Percentiles rank a stretch among this genome's conserved stretches.
Conservation (phyloP, 2,329 filamentous ascomycete species). For the Colletotrichum viniferum region DNA sequence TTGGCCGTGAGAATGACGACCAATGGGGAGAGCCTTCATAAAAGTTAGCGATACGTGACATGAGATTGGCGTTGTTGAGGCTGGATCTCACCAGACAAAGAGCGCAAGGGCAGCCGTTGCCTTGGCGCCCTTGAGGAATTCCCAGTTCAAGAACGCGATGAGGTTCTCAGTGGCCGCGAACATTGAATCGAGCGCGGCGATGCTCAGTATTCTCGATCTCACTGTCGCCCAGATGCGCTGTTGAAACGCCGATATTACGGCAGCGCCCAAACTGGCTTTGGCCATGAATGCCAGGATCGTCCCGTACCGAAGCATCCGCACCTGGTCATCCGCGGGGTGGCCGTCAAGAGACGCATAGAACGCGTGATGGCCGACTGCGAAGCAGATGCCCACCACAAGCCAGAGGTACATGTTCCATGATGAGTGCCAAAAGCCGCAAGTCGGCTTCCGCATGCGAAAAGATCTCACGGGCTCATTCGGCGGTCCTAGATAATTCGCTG, state of each 20-base stretch:
- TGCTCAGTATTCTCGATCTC: slow-evolving; percentile 20
- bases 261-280: slow-evolving; percentile 38
- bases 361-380: slow-evolving; percentile 37
- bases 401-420: slow-evolving; percentile 38
- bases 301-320: slow-evolving; percentile 39
- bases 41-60: neutral
- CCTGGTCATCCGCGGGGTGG: slow-evolving; percentile 32
- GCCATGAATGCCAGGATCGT: slow-evolving; percentile 38
- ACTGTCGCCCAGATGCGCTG: slow-evolving; percentile 27
- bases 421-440: slow-evolving; percentile 35
- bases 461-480: neutral
- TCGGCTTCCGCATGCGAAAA: neutral
- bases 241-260: slow-evolving; percentile 31
- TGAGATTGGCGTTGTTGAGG: neutral
- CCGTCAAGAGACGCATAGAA: slow-evolving; percentile 37
- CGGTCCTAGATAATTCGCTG: neutral
- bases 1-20: slow-evolving; percentile 44
- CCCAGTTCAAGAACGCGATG: slow-evolving; percentile 30
- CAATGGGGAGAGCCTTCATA: slow-evolving; percentile 31
- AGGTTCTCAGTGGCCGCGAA: slow-evolving; percentile 37
- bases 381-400: slow-evolving; percentile 34
- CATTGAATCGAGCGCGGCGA: slow-evolving; percentile 29
- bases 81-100: slow-evolving; percentile 32
- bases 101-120: slow-evolving; percentile 36
- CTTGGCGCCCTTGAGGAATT: slow-evolving; percentile 34